A percentile compares a stretch with the other conserved stretches of the same genome.
Conservation (phyloP, 2,329 filamentous ascomycete species). For the Monosporascus sp. region DNA sequence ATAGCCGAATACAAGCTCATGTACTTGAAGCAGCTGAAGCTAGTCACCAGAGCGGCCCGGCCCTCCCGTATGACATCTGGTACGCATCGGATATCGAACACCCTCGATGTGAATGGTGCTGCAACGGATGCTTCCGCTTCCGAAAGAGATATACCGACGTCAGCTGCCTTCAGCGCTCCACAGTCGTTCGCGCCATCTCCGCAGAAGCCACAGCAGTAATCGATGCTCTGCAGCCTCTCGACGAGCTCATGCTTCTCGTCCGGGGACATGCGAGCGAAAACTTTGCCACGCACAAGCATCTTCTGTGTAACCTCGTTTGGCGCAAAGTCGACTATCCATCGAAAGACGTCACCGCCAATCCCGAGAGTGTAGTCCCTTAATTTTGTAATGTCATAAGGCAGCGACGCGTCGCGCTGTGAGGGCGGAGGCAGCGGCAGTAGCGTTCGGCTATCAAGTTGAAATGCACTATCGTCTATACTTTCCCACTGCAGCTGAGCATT, state of each 20-base stretch:
- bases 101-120: constrained; percentile 91
- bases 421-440: constrained; percentile 71
- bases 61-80: constrained; percentile 90
- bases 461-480: constrained; percentile 82
- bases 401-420: constrained; percentile 68
- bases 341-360: constrained; percentile 88
- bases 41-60: constrained; percentile 90
- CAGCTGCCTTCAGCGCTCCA: constrained; percentile 90
- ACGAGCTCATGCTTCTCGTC: constrained; percentile 98
- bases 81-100: constrained; percentile 96
- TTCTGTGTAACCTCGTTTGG: constrained; percentile 73
- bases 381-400: constrained; percentile 80
- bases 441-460: constrained; percentile 72
- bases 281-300: constrained; percentile 87
- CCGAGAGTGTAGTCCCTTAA: constrained; percentile 83
- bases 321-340: constrained; percentile 92
- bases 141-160: constrained; percentile 94
- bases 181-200: constrained; percentile 98
- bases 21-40: constrained; percentile 99
- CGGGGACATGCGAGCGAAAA: constrained; percentile 97
- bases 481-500: constrained; percentile 79
- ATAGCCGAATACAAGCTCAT: constrained; percentile 99
- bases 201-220: constrained; percentile 93
- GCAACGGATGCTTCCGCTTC: constrained; percentile 97
- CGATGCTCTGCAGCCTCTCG: constrained; percentile 92